Conservation (phyloP, 2,329 filamentous ascomycete genomes). For the Neocucurbitaria cava region DNA sequence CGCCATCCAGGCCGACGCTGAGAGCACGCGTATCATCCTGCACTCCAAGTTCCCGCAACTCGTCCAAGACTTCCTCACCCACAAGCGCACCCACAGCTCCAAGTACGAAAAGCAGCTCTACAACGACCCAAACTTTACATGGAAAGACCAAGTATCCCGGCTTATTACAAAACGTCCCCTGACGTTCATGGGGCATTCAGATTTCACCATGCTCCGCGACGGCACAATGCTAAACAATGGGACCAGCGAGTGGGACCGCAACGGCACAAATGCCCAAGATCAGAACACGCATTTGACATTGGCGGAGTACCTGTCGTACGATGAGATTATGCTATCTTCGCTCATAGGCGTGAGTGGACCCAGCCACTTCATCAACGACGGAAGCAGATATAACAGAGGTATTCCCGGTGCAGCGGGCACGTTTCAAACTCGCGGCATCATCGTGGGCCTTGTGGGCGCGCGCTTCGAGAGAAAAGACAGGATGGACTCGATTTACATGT, state of each 20-base stretch:
- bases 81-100: constrained; percentile 8
- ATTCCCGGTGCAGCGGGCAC: not conserved
- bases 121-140: not conserved
- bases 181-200: constrained; percentile 3
- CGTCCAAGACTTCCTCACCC: constrained; percentile 4
- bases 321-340: constrained; percentile 13
- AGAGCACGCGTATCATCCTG: constrained; percentile 5
- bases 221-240: not conserved
- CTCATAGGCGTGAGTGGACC: constrained; percentile 7
- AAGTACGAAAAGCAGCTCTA: constrained; percentile 10
- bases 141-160: constrained; percentile 6
- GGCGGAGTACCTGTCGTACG: constrained; percentile 9
- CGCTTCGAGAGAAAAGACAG: constrained; percentile 7
- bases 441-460: constrained; percentile 10
- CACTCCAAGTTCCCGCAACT: constrained; percentile 7
- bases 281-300: constrained; percentile 4
- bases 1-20: constrained; percentile 2
- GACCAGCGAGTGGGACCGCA: constrained; percentile 8
- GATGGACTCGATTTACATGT: constrained; percentile 8
- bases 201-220: constrained; percentile 9
- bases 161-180: constrained; percentile 9
- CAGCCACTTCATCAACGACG: constrained; percentile 13
- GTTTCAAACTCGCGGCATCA: constrained; percentile 9
- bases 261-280: constrained; percentile 7
- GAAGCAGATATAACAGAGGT: constrained; percentile 2